Evolutionary conservation across 2,329 filamentous ascomycete genomes (phyloP).

Genomic region (Clonostachys sp.): DNA sequence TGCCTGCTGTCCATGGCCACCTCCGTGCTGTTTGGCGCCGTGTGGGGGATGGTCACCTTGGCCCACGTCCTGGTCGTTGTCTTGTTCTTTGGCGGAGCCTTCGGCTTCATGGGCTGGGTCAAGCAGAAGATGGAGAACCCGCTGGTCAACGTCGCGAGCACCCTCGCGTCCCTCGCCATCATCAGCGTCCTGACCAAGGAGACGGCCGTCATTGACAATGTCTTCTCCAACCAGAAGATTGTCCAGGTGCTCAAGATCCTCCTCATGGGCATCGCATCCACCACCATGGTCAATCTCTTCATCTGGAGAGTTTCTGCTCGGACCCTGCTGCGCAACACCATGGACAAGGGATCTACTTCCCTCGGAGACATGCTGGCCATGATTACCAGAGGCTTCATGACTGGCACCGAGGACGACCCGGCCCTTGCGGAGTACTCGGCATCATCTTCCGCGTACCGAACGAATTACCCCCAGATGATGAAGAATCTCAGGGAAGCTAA

Average conservation of each 20-base stretch:
- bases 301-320: constrained; percentile 78
- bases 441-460: constrained; percentile 59
- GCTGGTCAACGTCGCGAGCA: constrained; percentile 79
- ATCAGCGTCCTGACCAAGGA: constrained; percentile 91
- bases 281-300: constrained; percentile 69
- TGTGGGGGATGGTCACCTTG: constrained; percentile 60
- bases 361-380: constrained; percentile 77
- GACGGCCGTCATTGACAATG: constrained; percentile 75
- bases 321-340: constrained; percentile 65
- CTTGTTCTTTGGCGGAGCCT: constrained; percentile 78
- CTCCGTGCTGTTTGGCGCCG: constrained; percentile 70
- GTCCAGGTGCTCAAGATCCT: constrained; percentile 80
- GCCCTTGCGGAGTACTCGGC: constrained; percentile 59
- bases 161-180: constrained; percentile 79
- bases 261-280: constrained; percentile 68
- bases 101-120: constrained; percentile 85
- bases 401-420: constrained; percentile 75
- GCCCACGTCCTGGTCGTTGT: constrained; percentile 78
- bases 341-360: constrained; percentile 67
- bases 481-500: constrained; percentile 81
- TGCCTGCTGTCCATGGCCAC: constrained; percentile 86
- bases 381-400: constrained; percentile 80
- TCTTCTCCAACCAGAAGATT: constrained; percentile 78
- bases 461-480: constrained; percentile 64
- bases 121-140: constrained; percentile 77